Conservation (phyloP, 164 flowering plant species). For the Euptelea pleiosperma region DNA sequence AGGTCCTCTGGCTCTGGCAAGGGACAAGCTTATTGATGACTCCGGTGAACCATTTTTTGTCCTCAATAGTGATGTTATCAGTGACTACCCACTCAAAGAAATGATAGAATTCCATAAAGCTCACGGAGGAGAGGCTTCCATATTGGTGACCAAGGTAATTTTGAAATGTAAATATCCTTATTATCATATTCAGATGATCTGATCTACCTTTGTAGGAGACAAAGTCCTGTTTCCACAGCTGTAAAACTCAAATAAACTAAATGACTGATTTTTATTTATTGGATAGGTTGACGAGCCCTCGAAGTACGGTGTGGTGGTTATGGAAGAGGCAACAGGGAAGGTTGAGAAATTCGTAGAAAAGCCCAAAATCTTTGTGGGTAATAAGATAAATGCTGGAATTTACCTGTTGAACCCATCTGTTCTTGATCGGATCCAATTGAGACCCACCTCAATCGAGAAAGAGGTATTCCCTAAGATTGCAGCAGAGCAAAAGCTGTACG, state of each 20-base stretch:
- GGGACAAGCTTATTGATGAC: conserved; percentile 18
- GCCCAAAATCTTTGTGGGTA: conserved; percentile 23
- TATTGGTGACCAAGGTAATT: conserved; percentile 24
- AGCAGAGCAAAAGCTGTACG: conserved; percentile 17
- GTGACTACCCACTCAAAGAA: conserved; percentile 22
- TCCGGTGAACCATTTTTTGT: conserved; percentile 26
- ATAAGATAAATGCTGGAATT: conserved; percentile 29
- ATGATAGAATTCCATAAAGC: conserved; percentile 23
- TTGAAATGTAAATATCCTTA: not conserved
- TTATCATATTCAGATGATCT: not conserved
- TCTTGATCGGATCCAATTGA: conserved; percentile 19
- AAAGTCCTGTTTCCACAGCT: no score
- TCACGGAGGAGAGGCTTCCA: conserved; percentile 29
- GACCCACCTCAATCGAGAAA: conserved; percentile 29
- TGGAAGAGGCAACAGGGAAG: conserved; percentile 23
- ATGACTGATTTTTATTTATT: not conserved
- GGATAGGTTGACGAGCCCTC: conserved; percentile 28
- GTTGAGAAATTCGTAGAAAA: conserved; percentile 28
- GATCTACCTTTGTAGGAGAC: not conserved
- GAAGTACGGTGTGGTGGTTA: conserved; percentile 27
- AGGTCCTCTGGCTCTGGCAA: conserved; percentile 27
- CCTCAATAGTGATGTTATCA: conserved; percentile 26
- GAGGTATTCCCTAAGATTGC: conserved; percentile 27
- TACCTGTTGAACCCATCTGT: conserved; percentile 25
- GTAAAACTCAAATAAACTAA: not conserved